phyloP scores from a whole-genome alignment of 805 yeast species.

The Zygoascus flipseniorum region DNA sequence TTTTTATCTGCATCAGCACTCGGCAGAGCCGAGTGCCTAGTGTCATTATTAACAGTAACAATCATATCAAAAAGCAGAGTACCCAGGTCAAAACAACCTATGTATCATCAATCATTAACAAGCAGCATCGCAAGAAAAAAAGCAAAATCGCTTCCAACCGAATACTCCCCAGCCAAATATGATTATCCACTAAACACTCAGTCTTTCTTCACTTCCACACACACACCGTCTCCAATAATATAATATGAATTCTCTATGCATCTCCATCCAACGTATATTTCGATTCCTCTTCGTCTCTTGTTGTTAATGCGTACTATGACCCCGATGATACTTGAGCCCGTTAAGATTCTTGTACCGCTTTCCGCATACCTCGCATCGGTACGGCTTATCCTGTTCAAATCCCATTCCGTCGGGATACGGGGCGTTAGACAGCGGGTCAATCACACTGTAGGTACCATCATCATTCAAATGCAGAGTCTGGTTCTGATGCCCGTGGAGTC shows the following conservation, averaged over 20 bases:
- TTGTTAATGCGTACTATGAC: conserved; percentile 85
- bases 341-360: conserved; percentile 92
- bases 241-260: neutral
- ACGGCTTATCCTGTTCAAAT: conserved; percentile 95
- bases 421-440: conserved; percentile 73
- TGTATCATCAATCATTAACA: too few species aligned
- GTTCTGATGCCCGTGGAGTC: conserved; percentile 94
- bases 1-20: too few species aligned
- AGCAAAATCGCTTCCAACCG: neutral
- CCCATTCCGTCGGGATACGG: conserved; percentile 92
- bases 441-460: conserved; percentile 86
- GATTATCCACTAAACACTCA: neutral
- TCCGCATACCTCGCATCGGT: conserved; percentile 97
- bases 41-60: too few species aligned
- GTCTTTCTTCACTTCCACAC: neutral
- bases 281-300: neutral
- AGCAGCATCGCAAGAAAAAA: too few species aligned
- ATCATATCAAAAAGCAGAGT: too few species aligned
- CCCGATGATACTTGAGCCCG: conserved; percentile 94
- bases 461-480: conserved; percentile 84
- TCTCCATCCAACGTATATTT: neutral
- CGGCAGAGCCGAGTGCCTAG: too few species aligned
- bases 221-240: neutral
- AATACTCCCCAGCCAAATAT: neutral
- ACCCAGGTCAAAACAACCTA: too few species aligned